phyloP scores from a whole-genome alignment of 345 rosid species.

The Salix arbutifolia region DNA sequence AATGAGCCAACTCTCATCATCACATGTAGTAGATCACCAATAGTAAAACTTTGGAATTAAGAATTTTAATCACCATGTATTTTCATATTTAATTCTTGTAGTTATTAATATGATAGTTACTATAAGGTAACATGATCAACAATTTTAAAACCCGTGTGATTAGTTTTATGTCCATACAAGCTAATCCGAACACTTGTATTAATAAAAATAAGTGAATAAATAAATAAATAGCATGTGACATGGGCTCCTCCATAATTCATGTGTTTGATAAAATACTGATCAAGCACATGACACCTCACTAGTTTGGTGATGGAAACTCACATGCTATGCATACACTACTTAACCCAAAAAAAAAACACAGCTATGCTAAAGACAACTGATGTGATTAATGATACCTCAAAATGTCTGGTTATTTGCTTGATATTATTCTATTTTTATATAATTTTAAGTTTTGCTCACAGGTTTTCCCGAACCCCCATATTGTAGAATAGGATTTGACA shows the following conservation, averaged over 20 bases:
- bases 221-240: slow-evolving; percentile 3
- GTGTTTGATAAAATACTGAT: not conserved
- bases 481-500: not conserved
- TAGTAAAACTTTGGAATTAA: no score
- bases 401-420: not conserved
- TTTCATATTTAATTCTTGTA: no score
- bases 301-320: not conserved
- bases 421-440: not conserved
- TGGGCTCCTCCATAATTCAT: slow-evolving; percentile 3
- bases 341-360: no score
- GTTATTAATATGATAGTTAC: no score
- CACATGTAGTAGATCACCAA: no score
- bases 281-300: not conserved
- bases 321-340: not conserved
- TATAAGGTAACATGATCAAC: no score
- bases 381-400: not conserved
- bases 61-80: no score
- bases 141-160: no score
- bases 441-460: not conserved
- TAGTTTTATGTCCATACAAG: no score
- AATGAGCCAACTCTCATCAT: not conserved
- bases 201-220: no score
- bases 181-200: no score
- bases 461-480: not conserved
- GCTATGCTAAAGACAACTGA: not conserved